Evolutionary conservation across 345 rosid genomes (phyloP).

Genomic region (Citrus maxima): DNA sequence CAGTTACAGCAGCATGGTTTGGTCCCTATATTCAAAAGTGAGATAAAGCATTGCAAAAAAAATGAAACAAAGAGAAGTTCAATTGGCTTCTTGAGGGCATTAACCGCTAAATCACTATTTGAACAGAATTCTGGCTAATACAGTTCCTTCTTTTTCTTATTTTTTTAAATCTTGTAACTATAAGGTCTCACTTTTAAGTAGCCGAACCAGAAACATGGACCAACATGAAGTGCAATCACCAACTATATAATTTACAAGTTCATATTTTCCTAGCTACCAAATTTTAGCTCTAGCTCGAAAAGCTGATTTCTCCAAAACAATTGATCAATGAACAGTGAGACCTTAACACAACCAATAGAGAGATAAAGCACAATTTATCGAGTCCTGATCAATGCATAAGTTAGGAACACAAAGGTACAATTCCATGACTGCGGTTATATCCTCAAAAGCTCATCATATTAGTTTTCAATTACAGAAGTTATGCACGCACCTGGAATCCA

Average conservation of each 20-base stretch:
- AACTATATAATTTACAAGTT: not conserved
- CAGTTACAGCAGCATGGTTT: conserved; percentile 99
- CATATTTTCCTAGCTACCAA: not conserved
- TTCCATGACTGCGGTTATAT: not conserved
- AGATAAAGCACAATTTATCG: not conserved
- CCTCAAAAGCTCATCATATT: conserved; percentile 4
- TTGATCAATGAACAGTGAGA: not conserved
- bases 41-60: conserved; percentile 14
- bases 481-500: conserved; percentile 76
- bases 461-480: not conserved
- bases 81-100: not conserved
- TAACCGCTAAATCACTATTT: not conserved
- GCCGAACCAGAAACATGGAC: not conserved
- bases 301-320: not conserved
- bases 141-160: not conserved
- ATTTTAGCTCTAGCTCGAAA: conserved; percentile 6
- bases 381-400: not conserved
- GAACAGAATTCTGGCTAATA: not conserved
- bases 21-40: conserved; percentile 71
- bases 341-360: not conserved
- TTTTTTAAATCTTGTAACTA: not conserved
- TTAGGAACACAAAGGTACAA: not conserved
- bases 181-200: not conserved
- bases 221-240: not conserved
- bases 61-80: not conserved